These are phyloP conservation scores for Hypoxylon sp. DNA, from an alignment of 2,329 filamentous ascomycete genomes.

Conservation along the genomic window DNA sequence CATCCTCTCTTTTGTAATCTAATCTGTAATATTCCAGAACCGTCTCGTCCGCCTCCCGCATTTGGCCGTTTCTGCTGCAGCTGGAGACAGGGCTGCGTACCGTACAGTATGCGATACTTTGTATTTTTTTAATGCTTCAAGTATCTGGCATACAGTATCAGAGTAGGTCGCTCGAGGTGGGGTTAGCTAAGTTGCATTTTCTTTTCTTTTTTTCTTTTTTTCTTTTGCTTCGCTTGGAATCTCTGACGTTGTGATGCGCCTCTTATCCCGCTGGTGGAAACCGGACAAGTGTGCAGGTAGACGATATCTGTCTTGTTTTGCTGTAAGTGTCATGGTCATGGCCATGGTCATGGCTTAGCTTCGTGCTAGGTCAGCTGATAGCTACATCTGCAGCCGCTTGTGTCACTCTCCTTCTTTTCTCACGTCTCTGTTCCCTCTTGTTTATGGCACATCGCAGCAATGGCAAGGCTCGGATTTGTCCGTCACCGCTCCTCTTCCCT, in stretches of 20 bases:
- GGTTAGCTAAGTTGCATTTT: conserved; percentile 5
- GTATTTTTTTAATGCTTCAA: neutral
- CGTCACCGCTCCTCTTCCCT: no score
- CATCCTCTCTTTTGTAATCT: conserved; percentile 1
- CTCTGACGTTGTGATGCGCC: conserved; percentile 25
- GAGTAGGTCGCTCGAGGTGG: no score
- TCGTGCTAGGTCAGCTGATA: conserved; percentile 34
- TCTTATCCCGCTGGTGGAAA: conserved; percentile 13
- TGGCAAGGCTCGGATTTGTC: no score
- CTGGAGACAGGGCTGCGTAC: conserved; percentile 10
- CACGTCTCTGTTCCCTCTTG: conserved; percentile 8
- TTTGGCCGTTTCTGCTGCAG: conserved; percentile 18
- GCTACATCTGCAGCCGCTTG: conserved; percentile 34
- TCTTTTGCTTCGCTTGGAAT: conserved; percentile 15
- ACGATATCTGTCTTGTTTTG: conserved; percentile 5
- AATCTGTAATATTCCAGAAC: conserved; percentile 16
- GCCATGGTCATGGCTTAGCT: no score
- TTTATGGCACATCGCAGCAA: no score
- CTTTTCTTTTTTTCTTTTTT: conserved; percentile 3
- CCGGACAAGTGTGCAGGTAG: neutral
- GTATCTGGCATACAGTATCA: no score
- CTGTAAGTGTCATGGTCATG: conserved; percentile 19
- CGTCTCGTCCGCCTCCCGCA: conserved; percentile 24
- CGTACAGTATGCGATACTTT: conserved; percentile 15
- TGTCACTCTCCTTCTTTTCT: conserved; percentile 33